Evolutionary conservation across 495 filamentous ascomycete species (phyloP), one percentile per base, ranked within the genome.

Genomic region (Terfezia boudieri): DNA sequence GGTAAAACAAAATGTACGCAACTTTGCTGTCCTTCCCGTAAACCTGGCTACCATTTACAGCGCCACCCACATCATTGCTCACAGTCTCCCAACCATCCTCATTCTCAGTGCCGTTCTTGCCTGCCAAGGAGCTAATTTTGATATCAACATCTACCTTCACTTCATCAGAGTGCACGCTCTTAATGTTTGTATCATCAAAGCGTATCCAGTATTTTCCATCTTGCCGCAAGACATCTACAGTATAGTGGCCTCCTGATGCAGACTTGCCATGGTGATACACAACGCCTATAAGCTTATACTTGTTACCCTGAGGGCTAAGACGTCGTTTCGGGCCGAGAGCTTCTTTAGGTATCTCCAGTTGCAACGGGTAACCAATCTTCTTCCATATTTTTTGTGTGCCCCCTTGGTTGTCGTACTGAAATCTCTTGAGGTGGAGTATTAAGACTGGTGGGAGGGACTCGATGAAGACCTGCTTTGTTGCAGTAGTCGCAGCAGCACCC

Each of bases 341-440:
- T 64, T 96, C 92, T 32, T 80, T 80, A 1, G 90, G 90, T 58
- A 98, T 86, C 65, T 94, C 90, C 38, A 96, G 75, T 60, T 94
- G 86, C 12, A 96, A 72, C 0, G 90, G 90, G 61, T 98, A 96
- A 37, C 85, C 89, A 59, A 98, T 73, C 68, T 87, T 89, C 72
- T 95, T 98, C 89, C 89, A 96, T 56, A 96, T 93, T 68, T 98
- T 98, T 62, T 94, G 83, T 0, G 87, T 92, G 11, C 87, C 86
- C 12, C 83, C 85, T n/a, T 77, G 73, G 60, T 79, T 83, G 54
- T 94, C 86, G 65, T 92, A 96, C 60, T 95, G 85, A 73, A 98
- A 98, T 10, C 92, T 84, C 68, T 98, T 98, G 9, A 98, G 73
- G 63, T 98, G 90, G 41, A 98, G 76, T 53, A 96, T 90, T 4